Evolutionary conservation across 2,329 filamentous ascomycete species (phyloP).

Genomic region (Alternaria triticina): DNA sequence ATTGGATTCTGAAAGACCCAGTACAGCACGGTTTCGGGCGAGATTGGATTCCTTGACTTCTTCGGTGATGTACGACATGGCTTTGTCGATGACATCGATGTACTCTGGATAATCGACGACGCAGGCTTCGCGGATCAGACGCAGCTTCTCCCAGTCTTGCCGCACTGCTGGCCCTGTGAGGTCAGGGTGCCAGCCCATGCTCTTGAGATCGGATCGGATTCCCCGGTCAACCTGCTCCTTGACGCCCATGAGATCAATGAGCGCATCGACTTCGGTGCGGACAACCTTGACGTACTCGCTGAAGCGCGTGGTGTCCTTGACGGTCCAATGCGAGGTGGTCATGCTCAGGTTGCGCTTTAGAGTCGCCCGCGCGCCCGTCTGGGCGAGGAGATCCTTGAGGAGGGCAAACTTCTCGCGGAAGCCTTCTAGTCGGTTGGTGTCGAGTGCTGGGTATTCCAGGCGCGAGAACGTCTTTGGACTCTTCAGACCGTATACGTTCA

Average conservation of each 20-base stretch:
- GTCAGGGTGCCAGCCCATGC: constrained; percentile 58
- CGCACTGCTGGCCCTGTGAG: constrained; percentile 41
- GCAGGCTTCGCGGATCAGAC: constrained; percentile 53
- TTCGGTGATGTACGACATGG: constrained; percentile 52
- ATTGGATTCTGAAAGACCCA: constrained; percentile 14
- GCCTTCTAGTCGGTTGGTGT: constrained; percentile 52
- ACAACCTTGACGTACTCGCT: constrained; percentile 50
- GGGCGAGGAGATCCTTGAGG: constrained; percentile 47
- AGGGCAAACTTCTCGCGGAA: constrained; percentile 55
- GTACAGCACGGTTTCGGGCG: constrained; percentile 22
- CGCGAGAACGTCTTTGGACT: constrained; percentile 49
- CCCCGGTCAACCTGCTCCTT: constrained; percentile 54
- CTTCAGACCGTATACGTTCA: constrained; percentile 55
- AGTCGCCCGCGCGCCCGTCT: constrained; percentile 41
- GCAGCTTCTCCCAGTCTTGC: constrained; percentile 51
- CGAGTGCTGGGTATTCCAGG: constrained; percentile 50
- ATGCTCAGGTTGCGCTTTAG: constrained; percentile 46
- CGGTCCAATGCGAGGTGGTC: constrained; percentile 49
- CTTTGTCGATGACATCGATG: constrained; percentile 49
- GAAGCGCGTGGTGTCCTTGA: constrained; percentile 51
- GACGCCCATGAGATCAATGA: constrained; percentile 52
- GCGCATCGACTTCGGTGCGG: constrained; percentile 52
- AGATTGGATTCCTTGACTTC: constrained; percentile 39
- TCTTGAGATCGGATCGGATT: constrained; percentile 53
- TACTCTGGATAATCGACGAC: constrained; percentile 54